phyloP scores from a whole-genome alignment of 768 basidiomycete genomes.

The Phlebiopsis gigantea region DNA sequence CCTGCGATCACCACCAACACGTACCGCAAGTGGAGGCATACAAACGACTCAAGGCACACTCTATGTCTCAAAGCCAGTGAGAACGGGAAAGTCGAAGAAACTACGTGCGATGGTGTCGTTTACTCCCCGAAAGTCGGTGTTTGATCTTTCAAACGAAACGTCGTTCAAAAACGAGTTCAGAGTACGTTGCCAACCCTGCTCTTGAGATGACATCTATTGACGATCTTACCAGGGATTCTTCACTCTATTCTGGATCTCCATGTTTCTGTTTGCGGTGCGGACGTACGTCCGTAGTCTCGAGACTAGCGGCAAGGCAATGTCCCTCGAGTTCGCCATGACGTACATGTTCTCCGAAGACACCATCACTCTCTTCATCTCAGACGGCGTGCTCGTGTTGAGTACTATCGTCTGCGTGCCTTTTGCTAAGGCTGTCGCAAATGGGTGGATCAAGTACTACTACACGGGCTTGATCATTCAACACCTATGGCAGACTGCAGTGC shows the following conservation, averaged over 20 bases:
- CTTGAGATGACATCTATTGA: neutral
- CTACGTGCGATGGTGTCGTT: constrained; percentile 83
- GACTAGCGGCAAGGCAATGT: constrained; percentile 71
- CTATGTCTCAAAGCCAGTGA: constrained; percentile 72
- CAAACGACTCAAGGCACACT: constrained; percentile 59
- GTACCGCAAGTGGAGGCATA: constrained; percentile 27
- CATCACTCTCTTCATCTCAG: constrained; percentile 74
- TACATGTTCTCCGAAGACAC: constrained; percentile 82
- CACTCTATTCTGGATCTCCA: constrained; percentile 87
- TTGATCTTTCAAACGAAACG: constrained; percentile 75
- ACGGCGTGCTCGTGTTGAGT: constrained; percentile 71
- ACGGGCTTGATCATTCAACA: constrained; percentile 78
- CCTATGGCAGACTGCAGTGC: constrained; percentile 62
- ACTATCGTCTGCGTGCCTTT: constrained; percentile 82
- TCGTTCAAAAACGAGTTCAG: constrained; percentile 84
- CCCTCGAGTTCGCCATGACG: constrained; percentile 66
- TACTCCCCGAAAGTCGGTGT: constrained; percentile 76
- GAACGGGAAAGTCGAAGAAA: constrained; percentile 69
- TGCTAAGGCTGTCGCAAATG: constrained; percentile 65
- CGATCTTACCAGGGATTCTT: constrained; percentile 73
- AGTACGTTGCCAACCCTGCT: constrained; percentile 31
- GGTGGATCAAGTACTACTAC: constrained; percentile 81
- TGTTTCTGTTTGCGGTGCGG: constrained; percentile 76
- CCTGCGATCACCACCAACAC: neutral
- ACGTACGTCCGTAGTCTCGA: constrained; percentile 77